Percentiles rank a stretch among this genome's conserved stretches.
These are phyloP conservation scores for Castanea crenata DNA, from an alignment of 306 rosid species.

Conservation along the genomic window DNA sequence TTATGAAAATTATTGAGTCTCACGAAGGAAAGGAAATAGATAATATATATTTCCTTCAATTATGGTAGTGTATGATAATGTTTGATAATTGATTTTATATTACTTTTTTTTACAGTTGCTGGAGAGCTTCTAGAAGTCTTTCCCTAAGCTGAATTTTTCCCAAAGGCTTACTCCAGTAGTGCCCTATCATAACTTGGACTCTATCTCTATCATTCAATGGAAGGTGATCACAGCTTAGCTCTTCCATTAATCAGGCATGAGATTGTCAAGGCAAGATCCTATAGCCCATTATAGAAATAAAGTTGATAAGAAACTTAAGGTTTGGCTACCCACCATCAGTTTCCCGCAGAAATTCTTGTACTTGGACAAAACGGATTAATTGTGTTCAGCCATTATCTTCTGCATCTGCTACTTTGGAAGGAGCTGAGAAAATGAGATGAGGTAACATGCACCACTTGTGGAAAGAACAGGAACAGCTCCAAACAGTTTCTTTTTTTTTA, in stretches of 20 bases:
- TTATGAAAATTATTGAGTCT: no score
- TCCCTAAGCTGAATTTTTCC: conserved; percentile 43
- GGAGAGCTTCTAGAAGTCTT: conserved; percentile 63
- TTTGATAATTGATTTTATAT: conserved; percentile 5
- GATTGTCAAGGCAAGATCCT: conserved; percentile 9
- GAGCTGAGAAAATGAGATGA: conserved; percentile 21
- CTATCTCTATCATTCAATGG: conserved; percentile 24
- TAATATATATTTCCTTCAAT: not conserved
- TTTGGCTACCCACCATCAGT: conserved; percentile 19
- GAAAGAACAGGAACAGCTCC: not conserved
- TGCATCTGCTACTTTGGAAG: conserved; percentile 16
- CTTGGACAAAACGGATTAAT: conserved; percentile 8
- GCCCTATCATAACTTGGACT: conserved; percentile 1
- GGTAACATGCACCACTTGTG: conserved; percentile 20
- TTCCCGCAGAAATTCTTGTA: conserved; percentile 21
- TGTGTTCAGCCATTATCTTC: conserved; percentile 23
- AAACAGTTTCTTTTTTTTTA: not conserved
- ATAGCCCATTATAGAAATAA: conserved; percentile 20
- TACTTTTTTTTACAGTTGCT: conserved; percentile 42
- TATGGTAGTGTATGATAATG: conserved; percentile 5
- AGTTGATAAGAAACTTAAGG: conserved; percentile 16
- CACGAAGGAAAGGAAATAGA: no score
- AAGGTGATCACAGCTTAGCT: conserved; percentile 13
- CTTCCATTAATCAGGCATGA: conserved; percentile 23
- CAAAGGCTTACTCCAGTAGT: no score